Evolutionary conservation across 2,329 filamentous ascomycete species (phyloP), one percentile per base, ranked within the genome.

Genomic region (Teratosphaeriaceae sp.): DNA sequence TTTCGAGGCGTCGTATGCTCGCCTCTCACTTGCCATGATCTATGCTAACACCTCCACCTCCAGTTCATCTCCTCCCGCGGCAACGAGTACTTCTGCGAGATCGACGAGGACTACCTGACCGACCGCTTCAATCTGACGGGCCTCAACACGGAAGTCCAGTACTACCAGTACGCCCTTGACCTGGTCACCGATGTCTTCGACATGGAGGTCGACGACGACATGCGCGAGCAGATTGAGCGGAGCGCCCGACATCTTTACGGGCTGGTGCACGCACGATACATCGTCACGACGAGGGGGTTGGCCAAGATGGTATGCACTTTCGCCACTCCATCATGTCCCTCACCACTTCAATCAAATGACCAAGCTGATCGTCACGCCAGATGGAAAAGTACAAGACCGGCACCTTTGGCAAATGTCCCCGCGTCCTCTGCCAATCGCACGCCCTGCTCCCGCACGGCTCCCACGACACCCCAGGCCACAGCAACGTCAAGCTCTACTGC

Each of bases 11-110:
- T n/a, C n/a, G n/a, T n/a, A n/a, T n/a, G n/a, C n/a, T n/a, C n/a
- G n/a, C n/a, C n/a, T n/a, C n/a, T n/a, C n/a, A n/a, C n/a, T n/a
- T n/a, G n/a, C n/a, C 27, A 30, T 30, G 27, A 30, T n/a, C 27
- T n/a, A 4, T 30, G 27, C 22, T n/a, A 5, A 30, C 27, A n/a
- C n/a, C n/a, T n/a, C n/a, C n/a, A n/a, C n/a, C n/a, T 20, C 3
- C 62, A 98, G 92, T 98, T 98, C 66, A 96, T 97, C 59, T 96
- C 90, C 3, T 95, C 89, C 5, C 80, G 92, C 43, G 92, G 92
- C 53, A 97, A 98, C 69, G 92, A 98, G 65, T 98, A 98, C 70
- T 98, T 97, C 61, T 98, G 92, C 78, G 92, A 98, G 65, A 97
- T 98, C 59, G 92, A 98, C 67, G 92, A 98, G 66, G 92, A 98